Conservation (phyloP, 768 basidiomycete genomes). For the Trametes cingulata region DNA sequence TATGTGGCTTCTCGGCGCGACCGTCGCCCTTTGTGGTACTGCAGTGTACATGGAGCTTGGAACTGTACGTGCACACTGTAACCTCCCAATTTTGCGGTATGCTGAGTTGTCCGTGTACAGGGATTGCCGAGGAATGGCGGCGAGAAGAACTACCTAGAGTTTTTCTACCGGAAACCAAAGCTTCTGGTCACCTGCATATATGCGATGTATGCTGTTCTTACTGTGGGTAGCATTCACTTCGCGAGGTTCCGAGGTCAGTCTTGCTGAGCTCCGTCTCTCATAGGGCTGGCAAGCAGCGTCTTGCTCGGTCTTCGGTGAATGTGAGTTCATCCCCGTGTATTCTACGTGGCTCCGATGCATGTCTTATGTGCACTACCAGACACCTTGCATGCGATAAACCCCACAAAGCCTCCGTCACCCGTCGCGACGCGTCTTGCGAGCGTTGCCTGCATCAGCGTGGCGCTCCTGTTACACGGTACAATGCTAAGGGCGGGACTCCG, state of each 20-base stretch:
- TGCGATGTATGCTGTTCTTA: slow-evolving; percentile 56
- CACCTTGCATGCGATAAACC: slow-evolving; percentile 51
- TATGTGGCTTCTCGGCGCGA: slow-evolving; percentile 72
- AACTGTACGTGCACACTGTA: slow-evolving; percentile 45
- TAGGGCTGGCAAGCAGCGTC: slow-evolving; percentile 62
- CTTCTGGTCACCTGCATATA: slow-evolving; percentile 63
- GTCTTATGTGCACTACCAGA: slow-evolving; percentile 43
- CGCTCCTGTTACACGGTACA: slow-evolving; percentile 57
- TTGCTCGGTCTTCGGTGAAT: slow-evolving; percentile 73
- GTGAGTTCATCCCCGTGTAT: slow-evolving; percentile 36
- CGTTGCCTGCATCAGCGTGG: slow-evolving; percentile 55
- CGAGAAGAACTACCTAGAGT: slow-evolving; percentile 77
- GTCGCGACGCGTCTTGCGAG: slow-evolving; percentile 55
- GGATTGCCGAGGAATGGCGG: slow-evolving; percentile 71
- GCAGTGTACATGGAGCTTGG: slow-evolving; percentile 76
- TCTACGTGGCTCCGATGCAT: neutral
- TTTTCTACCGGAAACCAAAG: slow-evolving; percentile 61
- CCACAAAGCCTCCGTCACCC: slow-evolving; percentile 44
- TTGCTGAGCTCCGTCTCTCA: no score
- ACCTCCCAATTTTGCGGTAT: no score
- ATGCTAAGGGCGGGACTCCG: slow-evolving; percentile 55
- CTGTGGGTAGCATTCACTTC: slow-evolving; percentile 40
- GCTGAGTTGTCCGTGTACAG: slow-evolving; percentile 32
- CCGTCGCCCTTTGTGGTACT: slow-evolving; percentile 65
- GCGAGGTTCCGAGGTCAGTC: neutral